A percentile compares a stretch with the other conserved stretches of the same genome.
Evolutionary conservation across 2,329 filamentous ascomycete genomes (phyloP).

Genomic region (Fusarium lyarnte): DNA sequence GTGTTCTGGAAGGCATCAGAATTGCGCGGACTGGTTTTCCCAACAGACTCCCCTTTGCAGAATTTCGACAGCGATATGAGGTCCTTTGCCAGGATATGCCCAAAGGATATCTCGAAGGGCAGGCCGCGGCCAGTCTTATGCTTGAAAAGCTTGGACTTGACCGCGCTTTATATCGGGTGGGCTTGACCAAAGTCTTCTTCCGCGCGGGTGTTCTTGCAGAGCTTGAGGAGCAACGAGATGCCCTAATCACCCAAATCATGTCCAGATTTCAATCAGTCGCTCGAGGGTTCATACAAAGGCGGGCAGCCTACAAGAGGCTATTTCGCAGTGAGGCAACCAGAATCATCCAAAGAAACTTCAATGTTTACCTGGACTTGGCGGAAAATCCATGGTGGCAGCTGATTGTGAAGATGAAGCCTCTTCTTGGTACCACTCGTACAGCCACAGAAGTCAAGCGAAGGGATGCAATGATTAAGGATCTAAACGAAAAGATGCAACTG

Average conservation of each 20-base stretch:
- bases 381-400: slow-evolving; percentile 98
- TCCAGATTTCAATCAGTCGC: slow-evolving; percentile 91
- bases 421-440: slow-evolving; percentile 90
- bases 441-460: slow-evolving; percentile 94
- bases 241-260: slow-evolving; percentile 94
- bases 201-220: slow-evolving; percentile 94
- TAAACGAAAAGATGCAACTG: slow-evolving; percentile 83
- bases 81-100: slow-evolving; percentile 91
- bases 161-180: slow-evolving; percentile 87
- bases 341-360: slow-evolving; percentile 95
- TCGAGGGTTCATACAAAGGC: slow-evolving; percentile 86
- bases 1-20: slow-evolving; percentile 97
- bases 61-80: slow-evolving; percentile 96
- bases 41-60: slow-evolving; percentile 88
- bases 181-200: slow-evolving; percentile 98
- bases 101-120: slow-evolving; percentile 89
- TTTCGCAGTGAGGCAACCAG: slow-evolving; percentile 94
- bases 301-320: slow-evolving; percentile 89
- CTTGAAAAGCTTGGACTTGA: slow-evolving; percentile 90
- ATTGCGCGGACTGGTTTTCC: slow-evolving; percentile 98
- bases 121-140: slow-evolving; percentile 85
- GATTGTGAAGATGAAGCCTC: slow-evolving; percentile 92
- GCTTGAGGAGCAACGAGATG: slow-evolving; percentile 93
- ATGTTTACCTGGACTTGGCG: slow-evolving; percentile 88
- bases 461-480: slow-evolving; percentile 89